Evolutionary conservation across 768 basidiomycete species (phyloP), one percentile per base, ranked within the genome.

Genomic region (Russula sp.): DNA sequence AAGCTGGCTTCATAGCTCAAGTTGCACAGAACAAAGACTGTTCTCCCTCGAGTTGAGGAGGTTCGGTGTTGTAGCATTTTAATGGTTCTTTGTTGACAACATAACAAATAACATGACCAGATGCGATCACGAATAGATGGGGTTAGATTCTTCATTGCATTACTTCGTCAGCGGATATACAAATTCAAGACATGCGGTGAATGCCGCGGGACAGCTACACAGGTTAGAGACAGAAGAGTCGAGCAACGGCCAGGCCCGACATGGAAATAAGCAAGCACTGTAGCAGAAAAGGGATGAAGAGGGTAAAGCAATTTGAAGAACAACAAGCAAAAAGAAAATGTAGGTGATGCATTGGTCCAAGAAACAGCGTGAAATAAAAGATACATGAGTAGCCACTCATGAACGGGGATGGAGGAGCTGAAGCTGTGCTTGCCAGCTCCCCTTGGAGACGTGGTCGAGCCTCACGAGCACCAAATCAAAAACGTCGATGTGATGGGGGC

Each of bases 361-460:
- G 45, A 52, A 22, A 35, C 3, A 35, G 14, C 27, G 27, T 16
- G 40, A 22, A 59, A 5, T 39, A 18, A 34, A 11, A 42, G n/a
- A 35, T 13, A 37, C 22, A 50, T 37, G 13, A 6, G 13, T 31
- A 6, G 14, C 14, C 8, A 32, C 9, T 66, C 35, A 66, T 65
- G 55, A 32, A 9, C 47, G 53, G 42, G 63, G 66, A 6, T 14
- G 48, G 3, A 56, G 18, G 54, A 90, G 77, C 70, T 87, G 80
- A 50, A 91, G 74, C 61, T 91, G 88, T 22, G 88, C 87, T 63
- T 91, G 89, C 89, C 89, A 91, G 61, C 84, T 86, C 11, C 89
- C 89, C 74, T 88, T 83, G 13, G 88, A 89, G 56, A 91, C 88
- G 66, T 91, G 89, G 73, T 91, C 88, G 58, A 91, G 82, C 68